Evolutionary conservation across 257 asterid genomes (phyloP).

Genomic region (Petunia secreta): DNA sequence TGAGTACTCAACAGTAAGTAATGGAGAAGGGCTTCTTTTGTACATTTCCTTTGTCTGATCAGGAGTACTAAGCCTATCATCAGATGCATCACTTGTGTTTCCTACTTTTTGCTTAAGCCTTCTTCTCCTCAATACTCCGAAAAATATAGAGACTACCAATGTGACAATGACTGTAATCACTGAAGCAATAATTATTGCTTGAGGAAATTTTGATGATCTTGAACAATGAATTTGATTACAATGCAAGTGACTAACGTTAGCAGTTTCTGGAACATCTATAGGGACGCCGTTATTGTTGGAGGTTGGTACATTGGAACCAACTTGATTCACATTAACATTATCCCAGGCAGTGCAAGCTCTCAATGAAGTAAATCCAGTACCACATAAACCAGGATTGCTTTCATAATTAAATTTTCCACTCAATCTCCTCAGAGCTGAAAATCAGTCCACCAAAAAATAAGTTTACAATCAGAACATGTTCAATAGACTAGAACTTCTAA

Average conservation of each 20-base stretch:
- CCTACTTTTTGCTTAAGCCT: slow-evolving; percentile 71
- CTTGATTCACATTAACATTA: slow-evolving; percentile 39
- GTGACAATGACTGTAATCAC: slow-evolving; percentile 39
- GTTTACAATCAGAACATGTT: slow-evolving; percentile 15
- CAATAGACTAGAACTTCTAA: not conserved
- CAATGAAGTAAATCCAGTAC: slow-evolving; percentile 64
- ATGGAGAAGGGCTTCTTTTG: slow-evolving; percentile 64
- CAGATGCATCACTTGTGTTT: slow-evolving; percentile 55
- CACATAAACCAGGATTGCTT: slow-evolving; percentile 83
- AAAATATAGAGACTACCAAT: slow-evolving; percentile 39
- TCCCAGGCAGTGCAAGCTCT: slow-evolving; percentile 79
- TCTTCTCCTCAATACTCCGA: slow-evolving; percentile 44
- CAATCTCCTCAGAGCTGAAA: slow-evolving; percentile 66
- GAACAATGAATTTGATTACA: slow-evolving; percentile 65
- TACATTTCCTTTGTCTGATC: slow-evolving; percentile 48
- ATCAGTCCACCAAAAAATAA: slow-evolving; percentile 25
- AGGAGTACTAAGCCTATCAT: slow-evolving; percentile 46
- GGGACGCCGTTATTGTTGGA: slow-evolving; percentile 30
- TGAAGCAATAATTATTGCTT: slow-evolving; percentile 56
- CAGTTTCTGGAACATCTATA: slow-evolving; percentile 49
- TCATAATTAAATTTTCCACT: slow-evolving; percentile 54
- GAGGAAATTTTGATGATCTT: slow-evolving; percentile 56
- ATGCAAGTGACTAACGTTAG: slow-evolving; percentile 42
- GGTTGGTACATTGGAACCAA: slow-evolving; percentile 33
- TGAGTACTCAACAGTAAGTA: slow-evolving; percentile 53